Evolutionary conservation across 805 yeast species (phyloP).

Genomic region (Yarrowia sp.): DNA sequence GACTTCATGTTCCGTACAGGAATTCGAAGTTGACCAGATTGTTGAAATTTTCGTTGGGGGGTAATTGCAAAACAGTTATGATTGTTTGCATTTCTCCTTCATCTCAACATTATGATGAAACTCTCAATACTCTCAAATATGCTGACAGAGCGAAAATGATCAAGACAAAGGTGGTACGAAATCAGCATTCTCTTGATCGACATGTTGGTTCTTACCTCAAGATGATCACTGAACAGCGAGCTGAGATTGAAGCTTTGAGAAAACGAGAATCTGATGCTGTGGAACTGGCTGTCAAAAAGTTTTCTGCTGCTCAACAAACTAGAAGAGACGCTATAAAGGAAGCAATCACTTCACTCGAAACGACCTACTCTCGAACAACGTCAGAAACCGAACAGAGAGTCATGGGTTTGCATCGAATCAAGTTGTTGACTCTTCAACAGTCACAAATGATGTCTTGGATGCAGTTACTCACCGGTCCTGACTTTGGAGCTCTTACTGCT

Average conservation of each 20-base stretch:
- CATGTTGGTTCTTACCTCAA: constrained; percentile 83
- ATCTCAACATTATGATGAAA: constrained; percentile 85
- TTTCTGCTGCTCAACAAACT: constrained; percentile 9
- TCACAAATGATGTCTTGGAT: neutral
- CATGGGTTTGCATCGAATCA: neutral
- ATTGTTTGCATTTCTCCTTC: constrained; percentile 92
- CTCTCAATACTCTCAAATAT: constrained; percentile 83
- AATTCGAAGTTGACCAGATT: constrained; percentile 87
- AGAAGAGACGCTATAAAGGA: constrained; percentile 29
- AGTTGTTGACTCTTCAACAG: constrained; percentile 1
- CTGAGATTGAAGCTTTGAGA: constrained; percentile 67
- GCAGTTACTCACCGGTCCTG: neutral
- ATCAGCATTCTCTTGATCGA: constrained; percentile 70
- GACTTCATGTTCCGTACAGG: constrained; percentile 82
- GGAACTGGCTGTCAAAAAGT: constrained; percentile 29
- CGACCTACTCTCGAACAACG: constrained; percentile 26
- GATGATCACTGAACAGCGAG: constrained; percentile 78
- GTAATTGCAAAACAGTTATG: constrained; percentile 94
- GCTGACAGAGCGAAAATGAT: constrained; percentile 91
- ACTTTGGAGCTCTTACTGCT: neutral
- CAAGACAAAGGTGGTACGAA: constrained; percentile 72
- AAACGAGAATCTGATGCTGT: constrained; percentile 39
- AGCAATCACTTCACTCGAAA: constrained; percentile 28
- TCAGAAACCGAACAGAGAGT: constrained; percentile 18
- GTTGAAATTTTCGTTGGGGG: constrained; percentile 85